Conservation (phyloP, 331 rosid species). For the Stylosanthes scabra region DNA sequence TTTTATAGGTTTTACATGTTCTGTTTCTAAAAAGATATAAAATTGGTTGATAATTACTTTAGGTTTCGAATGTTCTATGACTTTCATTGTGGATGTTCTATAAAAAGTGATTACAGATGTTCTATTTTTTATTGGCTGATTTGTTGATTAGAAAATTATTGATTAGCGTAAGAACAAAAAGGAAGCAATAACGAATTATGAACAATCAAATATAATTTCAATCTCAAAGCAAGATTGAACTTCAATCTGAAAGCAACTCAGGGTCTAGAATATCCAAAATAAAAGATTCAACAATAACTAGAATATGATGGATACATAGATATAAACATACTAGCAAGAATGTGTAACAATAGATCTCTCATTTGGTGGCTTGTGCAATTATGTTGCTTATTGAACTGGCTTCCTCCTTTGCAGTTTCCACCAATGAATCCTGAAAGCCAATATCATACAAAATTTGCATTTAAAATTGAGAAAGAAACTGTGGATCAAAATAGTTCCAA, state of each 20-base stretch:
- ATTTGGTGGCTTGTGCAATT: conserved; percentile 96
- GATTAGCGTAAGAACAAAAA: not conserved
- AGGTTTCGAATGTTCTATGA: no score
- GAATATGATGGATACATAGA: conserved; percentile 17
- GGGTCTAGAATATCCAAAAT: conserved; percentile 1
- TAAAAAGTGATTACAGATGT: no score
- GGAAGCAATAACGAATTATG: not conserved
- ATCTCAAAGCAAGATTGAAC: conserved; percentile 4
- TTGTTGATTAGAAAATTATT: no score
- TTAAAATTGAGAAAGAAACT: not conserved
- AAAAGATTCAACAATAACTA: conserved; percentile 6
- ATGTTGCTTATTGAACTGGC: conserved; percentile 89
- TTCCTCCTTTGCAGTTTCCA: conserved; percentile 96
- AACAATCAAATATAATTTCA: not conserved
- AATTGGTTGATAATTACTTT: no score
- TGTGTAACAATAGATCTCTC: conserved; percentile 4
- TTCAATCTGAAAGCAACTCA: conserved; percentile 27
- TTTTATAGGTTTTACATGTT: no score
- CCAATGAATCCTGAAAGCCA: conserved; percentile 81
- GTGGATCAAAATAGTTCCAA: conserved; percentile 6
- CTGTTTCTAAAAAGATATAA: no score
- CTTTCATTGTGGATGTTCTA: no score
- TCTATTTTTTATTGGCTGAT: no score
- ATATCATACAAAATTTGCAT: conserved; percentile 16
- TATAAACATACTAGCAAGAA: conserved; percentile 17